Evolutionary conservation across 225 moss, liverwort and hornwort species (phyloP).

Genomic region (Polytrichum formosum): DNA sequence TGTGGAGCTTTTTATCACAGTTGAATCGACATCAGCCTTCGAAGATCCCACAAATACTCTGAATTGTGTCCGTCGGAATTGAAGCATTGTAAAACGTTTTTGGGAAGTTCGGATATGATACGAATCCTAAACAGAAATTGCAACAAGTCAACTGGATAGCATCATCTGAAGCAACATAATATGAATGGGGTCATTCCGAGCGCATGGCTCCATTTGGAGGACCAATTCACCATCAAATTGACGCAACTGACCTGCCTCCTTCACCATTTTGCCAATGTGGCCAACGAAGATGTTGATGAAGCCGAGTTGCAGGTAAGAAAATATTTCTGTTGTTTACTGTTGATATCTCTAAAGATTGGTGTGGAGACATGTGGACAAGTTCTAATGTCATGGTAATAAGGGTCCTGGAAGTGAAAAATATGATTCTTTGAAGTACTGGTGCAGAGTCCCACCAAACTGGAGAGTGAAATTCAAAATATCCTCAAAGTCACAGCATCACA

Average conservation of each 20-base stretch:
- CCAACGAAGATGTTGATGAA: constrained; percentile 1
- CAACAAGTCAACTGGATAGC: no score
- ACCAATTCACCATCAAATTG: constrained; percentile 7
- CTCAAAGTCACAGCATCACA: constrained; percentile 4
- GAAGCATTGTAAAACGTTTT: no score
- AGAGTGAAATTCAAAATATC: constrained; percentile 16
- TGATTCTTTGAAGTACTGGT: not conserved
- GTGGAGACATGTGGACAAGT: not conserved
- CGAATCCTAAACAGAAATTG: no score
- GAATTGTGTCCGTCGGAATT: no score
- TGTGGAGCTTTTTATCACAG: no score
- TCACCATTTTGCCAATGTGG: constrained; percentile 7
- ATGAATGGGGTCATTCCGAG: not conserved
- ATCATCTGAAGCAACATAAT: not conserved
- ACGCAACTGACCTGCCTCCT: constrained; percentile 8
- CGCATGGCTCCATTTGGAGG: constrained; percentile 7
- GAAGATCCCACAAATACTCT: no score
- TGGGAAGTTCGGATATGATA: no score
- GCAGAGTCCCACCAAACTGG: not conserved
- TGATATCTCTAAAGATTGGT: not conserved
- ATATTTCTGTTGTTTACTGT: not conserved
- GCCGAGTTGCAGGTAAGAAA: not conserved
- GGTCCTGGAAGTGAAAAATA: not conserved
- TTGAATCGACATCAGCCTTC: no score
- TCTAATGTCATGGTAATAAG: not conserved